Conservation (phyloP, 2,329 filamentous ascomycete genomes). For the Colletotrichum spinosum region DNA sequence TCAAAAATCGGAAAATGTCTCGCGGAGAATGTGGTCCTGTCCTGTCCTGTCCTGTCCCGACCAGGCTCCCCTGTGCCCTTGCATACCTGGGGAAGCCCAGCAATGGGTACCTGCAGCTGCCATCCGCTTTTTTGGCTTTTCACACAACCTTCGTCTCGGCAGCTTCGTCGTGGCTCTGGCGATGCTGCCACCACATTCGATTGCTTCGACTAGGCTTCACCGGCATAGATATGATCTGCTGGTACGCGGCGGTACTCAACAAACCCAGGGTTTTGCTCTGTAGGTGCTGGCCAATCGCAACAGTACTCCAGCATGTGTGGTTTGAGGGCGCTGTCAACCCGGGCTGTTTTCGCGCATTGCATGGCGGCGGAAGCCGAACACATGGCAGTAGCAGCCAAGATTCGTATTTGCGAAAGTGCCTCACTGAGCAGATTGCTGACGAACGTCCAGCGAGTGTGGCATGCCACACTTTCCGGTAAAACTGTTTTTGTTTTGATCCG, state of each 20-base stretch:
- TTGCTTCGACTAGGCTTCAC: not conserved
- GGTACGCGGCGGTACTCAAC: not conserved
- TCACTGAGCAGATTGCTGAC: not conserved
- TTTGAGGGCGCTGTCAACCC: not conserved
- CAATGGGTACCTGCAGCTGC: conserved; percentile 31
- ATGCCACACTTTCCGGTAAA: conserved; percentile 12
- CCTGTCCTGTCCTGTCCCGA: too few species aligned
- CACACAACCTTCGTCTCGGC: not conserved
- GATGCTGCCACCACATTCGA: not conserved
- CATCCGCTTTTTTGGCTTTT: conserved; percentile 5
- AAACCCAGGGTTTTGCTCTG: too few species aligned
- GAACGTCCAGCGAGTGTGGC: not conserved
- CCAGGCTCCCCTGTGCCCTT: conserved; percentile 4
- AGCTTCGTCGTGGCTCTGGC: not conserved
- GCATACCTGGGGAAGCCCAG: conserved; percentile 26
- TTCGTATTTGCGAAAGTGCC: conserved; percentile 12
- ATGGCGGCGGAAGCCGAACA: not conserved
- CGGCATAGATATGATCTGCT: not conserved
- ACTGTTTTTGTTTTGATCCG: not conserved
- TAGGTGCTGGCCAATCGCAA: too few species aligned
- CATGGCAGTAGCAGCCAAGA: not conserved
- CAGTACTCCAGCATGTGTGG: too few species aligned
- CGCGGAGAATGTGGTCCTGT: conserved; percentile 2
- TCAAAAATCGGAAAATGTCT: too few species aligned
- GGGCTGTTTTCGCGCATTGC: not conserved